Conservation (phyloP, 73 alveolate genomes). For the Paraurostyla sp. region DNA sequence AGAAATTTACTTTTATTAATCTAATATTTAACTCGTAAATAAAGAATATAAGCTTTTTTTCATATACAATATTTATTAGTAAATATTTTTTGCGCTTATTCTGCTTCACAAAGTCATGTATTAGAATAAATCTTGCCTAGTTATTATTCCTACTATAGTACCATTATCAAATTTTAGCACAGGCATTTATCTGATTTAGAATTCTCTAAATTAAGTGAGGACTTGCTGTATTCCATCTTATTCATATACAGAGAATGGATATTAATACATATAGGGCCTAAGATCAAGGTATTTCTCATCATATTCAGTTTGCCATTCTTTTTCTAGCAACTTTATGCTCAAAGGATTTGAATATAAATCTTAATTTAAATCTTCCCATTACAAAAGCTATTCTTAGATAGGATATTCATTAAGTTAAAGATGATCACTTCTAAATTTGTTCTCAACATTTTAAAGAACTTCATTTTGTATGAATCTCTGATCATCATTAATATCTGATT, state of each 20-base stretch:
- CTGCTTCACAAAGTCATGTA: constrained; percentile 58
- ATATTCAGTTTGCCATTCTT: neutral
- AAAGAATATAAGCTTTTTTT: too few species aligned
- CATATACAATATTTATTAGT: too few species aligned
- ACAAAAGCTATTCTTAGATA: neutral
- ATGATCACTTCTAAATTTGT: neutral
- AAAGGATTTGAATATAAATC: neutral
- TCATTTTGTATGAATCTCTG: neutral
- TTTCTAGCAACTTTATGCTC: neutral
- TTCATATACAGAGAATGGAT: neutral
- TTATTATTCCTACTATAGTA: constrained; percentile 14
- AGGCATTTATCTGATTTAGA: constrained; percentile 1
- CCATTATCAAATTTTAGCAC: constrained; percentile 13
- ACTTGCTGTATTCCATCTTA: neutral
- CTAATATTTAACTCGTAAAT: too few species aligned
- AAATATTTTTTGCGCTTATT: too few species aligned
- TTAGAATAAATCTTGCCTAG: constrained; percentile 48
- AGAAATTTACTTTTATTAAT: too few species aligned
- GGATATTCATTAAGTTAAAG: too few species aligned
- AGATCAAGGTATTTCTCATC: constrained; percentile 32
- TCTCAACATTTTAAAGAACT: neutral
- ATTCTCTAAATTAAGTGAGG: constrained; percentile 7
- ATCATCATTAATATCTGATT: too few species aligned
- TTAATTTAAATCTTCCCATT: constrained; percentile 43
- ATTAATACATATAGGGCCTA: constrained; percentile 54